These are phyloP conservation scores for Puccinia hordei DNA, from an alignment of 1,284 basidiomycete genomes.

Conservation along the genomic window DNA sequence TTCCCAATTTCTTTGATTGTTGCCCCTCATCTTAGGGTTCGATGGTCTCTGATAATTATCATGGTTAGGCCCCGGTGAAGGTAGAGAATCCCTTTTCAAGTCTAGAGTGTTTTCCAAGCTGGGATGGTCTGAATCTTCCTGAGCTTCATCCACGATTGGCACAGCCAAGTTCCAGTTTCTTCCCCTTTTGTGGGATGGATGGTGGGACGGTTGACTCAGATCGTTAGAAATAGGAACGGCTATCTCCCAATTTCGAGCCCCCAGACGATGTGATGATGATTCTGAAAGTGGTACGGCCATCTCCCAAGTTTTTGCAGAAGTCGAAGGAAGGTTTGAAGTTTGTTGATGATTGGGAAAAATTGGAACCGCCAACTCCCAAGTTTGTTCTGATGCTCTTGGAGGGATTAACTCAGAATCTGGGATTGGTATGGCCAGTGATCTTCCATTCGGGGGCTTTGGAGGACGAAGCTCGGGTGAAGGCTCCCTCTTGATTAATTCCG, in stretches of 20 bases:
- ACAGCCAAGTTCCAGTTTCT: constrained; percentile 37
- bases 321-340: background rate
- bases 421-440: constrained; percentile 28
- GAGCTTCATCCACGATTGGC: constrained; percentile 9
- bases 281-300: constrained; percentile 36
- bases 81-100: background rate
- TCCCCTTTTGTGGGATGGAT: background rate
- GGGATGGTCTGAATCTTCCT: background rate
- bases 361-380: constrained; percentile 47
- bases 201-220: background rate
- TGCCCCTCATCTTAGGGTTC: background rate
- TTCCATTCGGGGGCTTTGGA: constrained; percentile 10
- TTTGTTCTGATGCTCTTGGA: background rate
- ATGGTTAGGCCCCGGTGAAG: background rate
- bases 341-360: background rate
- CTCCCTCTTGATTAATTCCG: constrained; percentile 13
- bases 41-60: constrained; percentile 5
- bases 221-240: constrained; percentile 33
- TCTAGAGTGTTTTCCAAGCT: background rate
- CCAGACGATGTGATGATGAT: background rate
- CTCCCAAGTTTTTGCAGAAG: constrained; percentile 19
- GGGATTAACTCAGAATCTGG: constrained; percentile 37
- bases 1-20: constrained; percentile 25
- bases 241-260: constrained; percentile 32
- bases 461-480: constrained; percentile 4